phyloP scores from a whole-genome alignment of 257 asterid species.

The Nicotiana paniculata region DNA sequence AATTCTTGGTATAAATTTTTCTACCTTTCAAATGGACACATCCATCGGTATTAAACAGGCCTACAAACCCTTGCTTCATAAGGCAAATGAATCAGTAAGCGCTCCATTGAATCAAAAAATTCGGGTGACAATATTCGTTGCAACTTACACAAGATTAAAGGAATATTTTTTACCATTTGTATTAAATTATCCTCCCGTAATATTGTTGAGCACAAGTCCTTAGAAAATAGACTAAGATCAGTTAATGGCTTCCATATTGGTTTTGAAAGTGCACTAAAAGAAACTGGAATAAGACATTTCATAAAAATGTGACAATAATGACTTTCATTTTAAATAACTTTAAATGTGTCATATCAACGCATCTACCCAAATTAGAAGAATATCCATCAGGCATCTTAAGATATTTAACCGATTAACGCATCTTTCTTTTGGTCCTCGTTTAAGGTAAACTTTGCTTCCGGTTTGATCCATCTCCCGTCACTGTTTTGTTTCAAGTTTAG shows the following conservation, averaged over 20 bases:
- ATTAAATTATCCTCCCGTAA: no score
- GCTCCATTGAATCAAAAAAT: background rate
- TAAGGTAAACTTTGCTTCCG: background rate
- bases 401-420: no score
- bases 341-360: background rate
- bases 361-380: background rate
- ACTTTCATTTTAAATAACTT: background rate
- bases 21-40: background rate
- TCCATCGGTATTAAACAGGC: background rate
- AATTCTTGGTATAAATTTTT: no score
- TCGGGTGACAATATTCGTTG: background rate
- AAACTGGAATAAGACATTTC: background rate
- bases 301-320: background rate
- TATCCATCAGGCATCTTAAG: background rate
- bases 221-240: no score
- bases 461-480: background rate
- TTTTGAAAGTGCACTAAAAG: background rate
- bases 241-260: no score
- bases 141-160: background rate
- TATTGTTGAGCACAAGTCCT: no score
- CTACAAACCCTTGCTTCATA: background rate
- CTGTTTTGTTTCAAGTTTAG: background rate
- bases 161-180: no score
- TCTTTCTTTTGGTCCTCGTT: background rate
- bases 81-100: background rate